These are phyloP conservation scores for Metschnikowia colocasiae DNA, from an alignment of 805 yeast genomes.

Conservation along the genomic window DNA sequence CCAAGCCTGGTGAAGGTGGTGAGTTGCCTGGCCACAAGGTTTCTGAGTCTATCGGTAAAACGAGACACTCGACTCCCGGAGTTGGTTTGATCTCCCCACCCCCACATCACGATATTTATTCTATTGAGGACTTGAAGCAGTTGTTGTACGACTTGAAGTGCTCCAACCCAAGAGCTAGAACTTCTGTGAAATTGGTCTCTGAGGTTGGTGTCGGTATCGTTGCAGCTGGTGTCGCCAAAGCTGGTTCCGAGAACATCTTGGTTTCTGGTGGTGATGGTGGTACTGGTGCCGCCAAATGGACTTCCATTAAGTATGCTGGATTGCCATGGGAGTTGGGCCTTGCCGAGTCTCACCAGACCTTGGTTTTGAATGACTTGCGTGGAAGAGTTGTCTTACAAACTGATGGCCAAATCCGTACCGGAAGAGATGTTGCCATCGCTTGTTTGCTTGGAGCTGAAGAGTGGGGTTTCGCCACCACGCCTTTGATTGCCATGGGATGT, in stretches of 20 bases:
- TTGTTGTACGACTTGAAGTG: slow-evolving; percentile 94
- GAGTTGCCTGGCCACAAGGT: slow-evolving; percentile 96
- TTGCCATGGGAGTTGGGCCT: slow-evolving; percentile 98
- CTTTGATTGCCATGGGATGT: slow-evolving; percentile 96
- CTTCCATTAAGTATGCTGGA: slow-evolving; percentile 96
- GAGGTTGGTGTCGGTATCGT: slow-evolving; percentile 99
- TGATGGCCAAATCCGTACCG: slow-evolving; percentile 97
- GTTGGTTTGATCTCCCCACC: slow-evolving; percentile 98
- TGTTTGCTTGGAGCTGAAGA: slow-evolving; percentile 97
- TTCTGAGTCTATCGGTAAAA: slow-evolving; percentile 80
- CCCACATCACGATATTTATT: slow-evolving; percentile 97
- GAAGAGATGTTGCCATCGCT: slow-evolving; percentile 95
- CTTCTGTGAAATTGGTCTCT: slow-evolving; percentile 92
- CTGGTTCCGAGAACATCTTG: slow-evolving; percentile 94
- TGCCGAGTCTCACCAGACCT: slow-evolving; percentile 97
- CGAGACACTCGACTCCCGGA: slow-evolving; percentile 94
- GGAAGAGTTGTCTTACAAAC: slow-evolving; percentile 95
- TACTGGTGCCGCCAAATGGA: slow-evolving; percentile 98
- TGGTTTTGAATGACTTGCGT: slow-evolving; percentile 91
- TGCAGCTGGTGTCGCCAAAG: slow-evolving; percentile 99
- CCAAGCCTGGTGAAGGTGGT: slow-evolving; percentile 99
- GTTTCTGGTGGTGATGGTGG: slow-evolving; percentile 99
- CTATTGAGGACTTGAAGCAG: slow-evolving; percentile 96
- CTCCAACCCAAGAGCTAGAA: slow-evolving; percentile 94
- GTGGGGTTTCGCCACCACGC: slow-evolving; percentile 97